These are phyloP conservation scores for Cadophora gregata DNA, from an alignment of 2,329 filamentous ascomycete species.

Conservation along the genomic window DNA sequence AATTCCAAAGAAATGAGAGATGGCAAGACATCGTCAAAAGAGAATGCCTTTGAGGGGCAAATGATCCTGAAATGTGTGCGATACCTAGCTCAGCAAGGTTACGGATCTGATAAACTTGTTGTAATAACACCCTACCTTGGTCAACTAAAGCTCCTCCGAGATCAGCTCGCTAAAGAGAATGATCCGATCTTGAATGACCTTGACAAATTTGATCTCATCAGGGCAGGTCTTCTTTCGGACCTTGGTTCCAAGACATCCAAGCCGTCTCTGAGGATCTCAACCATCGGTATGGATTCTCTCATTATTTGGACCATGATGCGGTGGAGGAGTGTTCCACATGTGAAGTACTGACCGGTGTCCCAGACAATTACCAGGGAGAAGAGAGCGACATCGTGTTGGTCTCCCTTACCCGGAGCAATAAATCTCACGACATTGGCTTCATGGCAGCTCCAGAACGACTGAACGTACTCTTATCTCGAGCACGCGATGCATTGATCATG, in stretches of 20 bases:
- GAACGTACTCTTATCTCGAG: slow-evolving; percentile 73
- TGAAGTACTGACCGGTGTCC: slow-evolving; percentile 5
- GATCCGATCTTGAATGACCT: slow-evolving; percentile 73
- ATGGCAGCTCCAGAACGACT: slow-evolving; percentile 68
- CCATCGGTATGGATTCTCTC: slow-evolving; percentile 62
- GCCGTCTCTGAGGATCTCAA: slow-evolving; percentile 64
- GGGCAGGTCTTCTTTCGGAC: slow-evolving; percentile 64
- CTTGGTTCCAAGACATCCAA: slow-evolving; percentile 59
- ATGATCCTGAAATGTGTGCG: slow-evolving; percentile 70
- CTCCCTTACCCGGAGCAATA: slow-evolving; percentile 72
- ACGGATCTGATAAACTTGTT: slow-evolving; percentile 68
- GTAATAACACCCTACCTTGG: slow-evolving; percentile 76
- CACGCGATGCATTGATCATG: slow-evolving; percentile 69
- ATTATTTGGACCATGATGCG: background rate
- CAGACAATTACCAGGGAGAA: slow-evolving; percentile 81
- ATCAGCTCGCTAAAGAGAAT: slow-evolving; percentile 59
- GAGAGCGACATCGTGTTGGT: slow-evolving; percentile 75
- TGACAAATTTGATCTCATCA: slow-evolving; percentile 66
- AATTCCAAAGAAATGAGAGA: slow-evolving; percentile 57
- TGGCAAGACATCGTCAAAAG: slow-evolving; percentile 56
- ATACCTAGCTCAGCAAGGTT: slow-evolving; percentile 75
- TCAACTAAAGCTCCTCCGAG: slow-evolving; percentile 63
- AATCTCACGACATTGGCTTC: slow-evolving; percentile 70
- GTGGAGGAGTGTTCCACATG: background rate
- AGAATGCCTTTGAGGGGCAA: slow-evolving; percentile 68